Evolutionary conservation across 140 eudicot genomes (phyloP), one percentile per base, ranked within the genome.

Genomic region (Anethum foeniculum): DNA sequence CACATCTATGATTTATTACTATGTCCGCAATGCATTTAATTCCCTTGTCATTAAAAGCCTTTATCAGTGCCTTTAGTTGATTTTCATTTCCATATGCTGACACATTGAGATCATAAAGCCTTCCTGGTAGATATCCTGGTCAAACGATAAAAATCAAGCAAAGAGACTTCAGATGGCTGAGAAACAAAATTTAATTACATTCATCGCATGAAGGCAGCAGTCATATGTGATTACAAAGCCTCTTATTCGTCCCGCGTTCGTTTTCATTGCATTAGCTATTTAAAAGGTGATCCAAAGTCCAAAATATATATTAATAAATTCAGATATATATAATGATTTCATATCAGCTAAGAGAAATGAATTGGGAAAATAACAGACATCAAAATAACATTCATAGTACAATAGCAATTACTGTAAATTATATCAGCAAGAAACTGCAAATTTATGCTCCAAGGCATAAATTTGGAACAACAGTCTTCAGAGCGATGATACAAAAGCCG

Each of bases 1-100:
- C 94, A 23, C 86, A 78, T 52, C 98, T 79, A 85, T 91, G 98
- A 86, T 93, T 93, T 77, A 93, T 89, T 1, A 93, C 95, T 51
- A 91, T 88, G 85, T 93, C 95, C 0, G 95, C 98, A 6, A 93
- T 27, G 18, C 86, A 83, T 82, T 93, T 93, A 38, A 93, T 88
- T 25, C 96, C 96, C 28, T 82, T 86, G 81, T 83, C 81, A 25
- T 89, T 85, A 47, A 89, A 83, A 3, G 89, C 82, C 41, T 81
- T 79, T 67, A 93, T 86, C 46, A 91, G 74, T 2, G 88, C 60
- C 71, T 88, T 85, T 38, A 93, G 87, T 51, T 91, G 62, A 0
- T 79, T 83, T 44, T 84, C 79, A 15, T 84, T 88, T 65, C 96
- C 97, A 41, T 85, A 93, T 44, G 71, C 83, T 25, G 96, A 93